Percentiles rank a stretch among this genome's conserved stretches.
Evolutionary conservation across 306 rosid genomes (phyloP).

Genomic region (Glycine tomentella): DNA sequence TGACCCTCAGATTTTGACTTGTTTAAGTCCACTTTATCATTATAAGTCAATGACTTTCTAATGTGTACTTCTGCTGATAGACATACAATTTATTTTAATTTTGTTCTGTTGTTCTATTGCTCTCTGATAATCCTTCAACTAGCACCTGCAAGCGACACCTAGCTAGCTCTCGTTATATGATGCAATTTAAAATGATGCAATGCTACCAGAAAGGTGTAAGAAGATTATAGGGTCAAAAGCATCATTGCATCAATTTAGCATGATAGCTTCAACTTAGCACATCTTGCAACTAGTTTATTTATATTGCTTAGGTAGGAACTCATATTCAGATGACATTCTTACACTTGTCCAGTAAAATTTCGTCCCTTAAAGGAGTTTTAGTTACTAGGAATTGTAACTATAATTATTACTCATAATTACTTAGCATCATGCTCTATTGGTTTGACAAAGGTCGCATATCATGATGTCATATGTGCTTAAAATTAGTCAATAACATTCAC

Average conservation of each 20-base stretch:
- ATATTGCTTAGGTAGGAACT: background rate
- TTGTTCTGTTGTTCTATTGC: constrained; percentile 5
- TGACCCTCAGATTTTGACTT: background rate
- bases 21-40: background rate
- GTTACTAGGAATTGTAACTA: constrained; percentile 21
- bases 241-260: background rate
- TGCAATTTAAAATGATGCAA: background rate
- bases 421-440: constrained; percentile 12
- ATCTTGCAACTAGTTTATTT: background rate
- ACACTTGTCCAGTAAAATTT: background rate
- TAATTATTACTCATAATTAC: constrained; percentile 2
- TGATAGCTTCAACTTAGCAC: background rate
- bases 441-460: background rate
- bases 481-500: background rate
- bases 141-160: background rate
- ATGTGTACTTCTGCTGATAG: background rate
- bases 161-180: background rate
- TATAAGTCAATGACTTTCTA: background rate
- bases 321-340: background rate
- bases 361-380: background rate
- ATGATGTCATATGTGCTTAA: background rate
- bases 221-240: background rate
- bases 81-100: background rate
- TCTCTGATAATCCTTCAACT: constrained; percentile 7
- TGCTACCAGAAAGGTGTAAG: background rate